Evolutionary conservation across 768 basidiomycete species (phyloP).

Genomic region (Mycena rebaudengoi): DNA sequence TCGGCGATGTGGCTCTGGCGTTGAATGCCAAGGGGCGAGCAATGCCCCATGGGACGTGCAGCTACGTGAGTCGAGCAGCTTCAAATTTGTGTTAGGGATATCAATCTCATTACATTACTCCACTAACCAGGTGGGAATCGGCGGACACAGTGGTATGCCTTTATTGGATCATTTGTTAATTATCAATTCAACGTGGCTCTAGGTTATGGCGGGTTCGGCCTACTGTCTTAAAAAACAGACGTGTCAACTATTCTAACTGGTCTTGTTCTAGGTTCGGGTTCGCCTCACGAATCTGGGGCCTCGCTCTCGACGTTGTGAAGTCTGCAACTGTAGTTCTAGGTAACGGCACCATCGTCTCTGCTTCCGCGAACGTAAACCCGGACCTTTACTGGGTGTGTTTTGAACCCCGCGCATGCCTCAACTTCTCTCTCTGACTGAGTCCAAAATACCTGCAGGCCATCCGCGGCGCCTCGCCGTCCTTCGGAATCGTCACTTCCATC

Average conservation of each 20-base stretch:
- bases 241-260: slow-evolving; percentile 12
- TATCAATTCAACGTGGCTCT: slow-evolving; percentile 1
- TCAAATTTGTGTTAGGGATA: neutral
- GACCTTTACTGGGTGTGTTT: slow-evolving; percentile 62
- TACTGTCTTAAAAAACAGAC: slow-evolving; percentile 15
- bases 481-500: slow-evolving; percentile 51
- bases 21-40: slow-evolving; percentile 50
- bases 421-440: neutral
- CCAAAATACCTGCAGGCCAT: slow-evolving; percentile 38
- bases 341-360: slow-evolving; percentile 50
- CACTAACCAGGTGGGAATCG: slow-evolving; percentile 43
- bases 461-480: slow-evolving; percentile 48
- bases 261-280: slow-evolving; percentile 32
- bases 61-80: slow-evolving; percentile 39
- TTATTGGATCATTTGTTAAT: neutral
- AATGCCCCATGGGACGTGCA: slow-evolving; percentile 61
- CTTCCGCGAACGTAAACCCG: slow-evolving; percentile 43
- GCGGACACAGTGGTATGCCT: slow-evolving; percentile 53
- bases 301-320: slow-evolving; percentile 54
- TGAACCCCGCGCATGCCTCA: neutral
- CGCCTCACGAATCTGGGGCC: slow-evolving; percentile 57
- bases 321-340: slow-evolving; percentile 53
- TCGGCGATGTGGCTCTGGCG: slow-evolving; percentile 54
- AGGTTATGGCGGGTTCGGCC: slow-evolving; percentile 56
- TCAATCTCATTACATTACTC: neutral